Conservation (phyloP, 2,329 filamentous ascomycete genomes). For the Colletotrichum lupini region DNA sequence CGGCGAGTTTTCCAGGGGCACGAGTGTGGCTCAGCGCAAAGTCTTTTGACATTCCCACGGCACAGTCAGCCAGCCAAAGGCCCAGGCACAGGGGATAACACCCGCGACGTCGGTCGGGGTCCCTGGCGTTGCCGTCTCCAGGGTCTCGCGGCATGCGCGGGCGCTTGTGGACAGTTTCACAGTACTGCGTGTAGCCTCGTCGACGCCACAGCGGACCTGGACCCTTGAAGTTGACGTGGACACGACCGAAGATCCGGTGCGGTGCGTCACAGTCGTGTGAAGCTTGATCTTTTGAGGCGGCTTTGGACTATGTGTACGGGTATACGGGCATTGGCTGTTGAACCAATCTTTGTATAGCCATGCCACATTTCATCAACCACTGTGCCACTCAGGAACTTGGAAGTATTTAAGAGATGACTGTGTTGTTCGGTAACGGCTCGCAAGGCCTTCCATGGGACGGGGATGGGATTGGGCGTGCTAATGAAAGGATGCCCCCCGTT, state of each 20-base stretch:
- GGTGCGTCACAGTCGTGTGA: not conserved
- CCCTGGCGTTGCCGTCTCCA: not conserved
- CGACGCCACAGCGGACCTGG: slow-evolving; percentile 10
- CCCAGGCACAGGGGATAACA: not conserved
- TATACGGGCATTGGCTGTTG: not conserved
- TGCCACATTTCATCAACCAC: not conserved
- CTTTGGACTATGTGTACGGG: not conserved
- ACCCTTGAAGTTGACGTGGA: slow-evolving; percentile 22
- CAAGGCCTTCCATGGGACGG: not conserved
- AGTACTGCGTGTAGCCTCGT: not conserved
- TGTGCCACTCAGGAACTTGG: not conserved
- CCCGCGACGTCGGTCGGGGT: slow-evolving; percentile 1
- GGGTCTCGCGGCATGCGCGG: slow-evolving; percentile 3
- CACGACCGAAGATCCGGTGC: not conserved
- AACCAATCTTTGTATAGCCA: not conserved
- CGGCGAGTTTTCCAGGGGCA: not conserved
- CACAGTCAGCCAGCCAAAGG: not conserved
- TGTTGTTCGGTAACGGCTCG: not conserved
- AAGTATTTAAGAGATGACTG: not conserved
- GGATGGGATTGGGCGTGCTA: not conserved
- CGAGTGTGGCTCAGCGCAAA: slow-evolving; percentile 19
- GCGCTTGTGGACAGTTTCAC: not conserved
- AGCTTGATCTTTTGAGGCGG: not conserved
- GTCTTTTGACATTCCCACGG: not conserved
- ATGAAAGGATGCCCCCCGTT: not conserved